Percentiles rank a stretch among this genome's conserved stretches.
Evolutionary conservation across 257 asterid genomes (phyloP).

Genomic region (Primulina eburnea): DNA sequence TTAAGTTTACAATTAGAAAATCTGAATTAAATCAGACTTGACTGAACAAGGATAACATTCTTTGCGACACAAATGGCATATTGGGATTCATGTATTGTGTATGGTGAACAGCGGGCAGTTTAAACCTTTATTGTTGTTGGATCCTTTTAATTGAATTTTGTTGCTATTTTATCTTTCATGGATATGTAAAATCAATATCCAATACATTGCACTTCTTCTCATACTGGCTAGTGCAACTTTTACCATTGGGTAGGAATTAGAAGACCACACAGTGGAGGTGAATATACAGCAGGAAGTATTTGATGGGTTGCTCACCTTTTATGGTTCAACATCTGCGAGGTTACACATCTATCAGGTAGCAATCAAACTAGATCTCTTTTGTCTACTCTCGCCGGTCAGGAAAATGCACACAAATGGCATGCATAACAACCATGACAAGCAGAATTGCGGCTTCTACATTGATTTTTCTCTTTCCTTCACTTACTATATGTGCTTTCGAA

Average conservation of each 20-base stretch:
- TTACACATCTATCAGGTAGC: slow-evolving; percentile 81
- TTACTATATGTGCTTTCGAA: not conserved
- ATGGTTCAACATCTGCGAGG: slow-evolving; percentile 67
- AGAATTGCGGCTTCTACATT: not conserved
- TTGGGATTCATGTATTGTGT: slow-evolving; percentile 12
- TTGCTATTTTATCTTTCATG: slow-evolving; percentile 10
- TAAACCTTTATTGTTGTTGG: not conserved
- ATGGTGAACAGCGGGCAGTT: slow-evolving; percentile 20
- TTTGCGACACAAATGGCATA: not conserved
- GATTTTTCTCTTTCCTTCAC: slow-evolving; percentile 7
- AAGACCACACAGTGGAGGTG: slow-evolving; percentile 67
- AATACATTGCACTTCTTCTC: not conserved
- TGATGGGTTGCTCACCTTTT: slow-evolving; percentile 81
- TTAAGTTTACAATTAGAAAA: not conserved
- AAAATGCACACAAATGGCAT: not conserved
- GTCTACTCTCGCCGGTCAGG: slow-evolving; percentile 8
- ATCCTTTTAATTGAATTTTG: slow-evolving; percentile 4
- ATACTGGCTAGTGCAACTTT: slow-evolving; percentile 7
- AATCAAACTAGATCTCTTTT: slow-evolving; percentile 18
- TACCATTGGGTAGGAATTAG: slow-evolving; percentile 54
- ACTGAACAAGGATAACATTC: not conserved
- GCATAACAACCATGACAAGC: not conserved
- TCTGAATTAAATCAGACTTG: not conserved
- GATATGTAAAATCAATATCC: not conserved
- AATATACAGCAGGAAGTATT: slow-evolving; percentile 73